A percentile compares a stretch with the other conserved stretches of the same genome.
Conservation (phyloP, 106 monocot species). For the Allium sativum region DNA sequence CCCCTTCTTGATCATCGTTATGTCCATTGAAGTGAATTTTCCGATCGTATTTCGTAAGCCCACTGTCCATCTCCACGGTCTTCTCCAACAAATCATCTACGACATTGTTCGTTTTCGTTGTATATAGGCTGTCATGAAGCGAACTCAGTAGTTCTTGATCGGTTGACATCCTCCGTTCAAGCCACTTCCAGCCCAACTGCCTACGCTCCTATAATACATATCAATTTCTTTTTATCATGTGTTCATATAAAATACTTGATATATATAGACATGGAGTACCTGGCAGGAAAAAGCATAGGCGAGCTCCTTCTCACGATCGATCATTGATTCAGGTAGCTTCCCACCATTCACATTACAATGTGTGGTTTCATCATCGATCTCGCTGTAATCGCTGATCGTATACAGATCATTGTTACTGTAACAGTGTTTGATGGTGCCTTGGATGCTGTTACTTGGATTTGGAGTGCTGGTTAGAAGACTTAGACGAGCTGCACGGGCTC, state of each 20-base stretch:
- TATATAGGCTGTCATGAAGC: not conserved
- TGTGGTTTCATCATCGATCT: not conserved
- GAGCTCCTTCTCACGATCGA: constrained; percentile 56
- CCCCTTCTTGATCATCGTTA: not conserved
- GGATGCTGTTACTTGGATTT: not conserved
- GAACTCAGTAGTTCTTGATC: not conserved
- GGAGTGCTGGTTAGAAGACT: not conserved
- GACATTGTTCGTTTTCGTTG: no score
- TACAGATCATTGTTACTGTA: not conserved
- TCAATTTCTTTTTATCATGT: no score
- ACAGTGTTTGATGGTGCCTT: not conserved
- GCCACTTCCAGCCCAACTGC: constrained; percentile 9
- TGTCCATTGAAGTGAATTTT: not conserved
- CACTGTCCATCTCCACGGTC: constrained; percentile 1
- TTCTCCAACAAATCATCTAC: not conserved
- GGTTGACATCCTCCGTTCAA: constrained; percentile 3
- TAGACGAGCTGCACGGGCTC: constrained; percentile 45
- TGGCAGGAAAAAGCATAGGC: constrained; percentile 70
- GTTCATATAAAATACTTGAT: not conserved
- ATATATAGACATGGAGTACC: constrained; percentile 15
- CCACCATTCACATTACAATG: not conserved
- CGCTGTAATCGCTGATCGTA: not conserved
- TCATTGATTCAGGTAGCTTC: constrained; percentile 16
- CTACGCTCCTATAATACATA: not conserved
- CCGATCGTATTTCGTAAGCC: not conserved